Base-by-base conservation (phyloP, 805 yeast species). In the Cyberlindnera samutprakarnensis region DNA sequence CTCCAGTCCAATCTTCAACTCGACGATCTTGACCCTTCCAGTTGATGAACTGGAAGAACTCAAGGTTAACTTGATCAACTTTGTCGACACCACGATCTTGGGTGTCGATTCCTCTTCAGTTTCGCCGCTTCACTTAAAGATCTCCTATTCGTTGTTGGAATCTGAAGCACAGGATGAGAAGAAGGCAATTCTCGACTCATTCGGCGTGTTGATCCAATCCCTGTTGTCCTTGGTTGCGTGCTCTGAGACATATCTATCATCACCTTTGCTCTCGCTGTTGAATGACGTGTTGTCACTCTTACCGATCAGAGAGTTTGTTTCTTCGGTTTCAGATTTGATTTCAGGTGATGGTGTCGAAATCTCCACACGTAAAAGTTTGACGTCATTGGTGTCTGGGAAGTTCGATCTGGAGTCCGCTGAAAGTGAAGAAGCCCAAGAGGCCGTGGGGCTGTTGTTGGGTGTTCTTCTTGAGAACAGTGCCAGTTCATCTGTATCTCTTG, bases 301-400 rank as follows among this genome's bases (percentile, higher is more conserved):
- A 32, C 96, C 97, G 19, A 70, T 87, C 41, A 68, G 68, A 39
- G 70, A 75, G 42, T 88, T 84, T 53, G 78, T 80, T 18, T 62
- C 66, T 13, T 73, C 94, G 2, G 68, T 82, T 16, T 59, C 68
- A 18, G 60, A 64, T 7, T 49, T 76, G 30, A 36, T 57, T 27
- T 37, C 38, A 7, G 44, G 41, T 18, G 44, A 38, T 14, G 37
- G 44, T 11, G 42, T 73, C 10, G 59, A 62, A 4, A 51, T 64
- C 32, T 70, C 66, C 32, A 66, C 80, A 28, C 75, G 76, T 37
- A 70, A 70, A 43, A 79, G 76, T 44, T 63, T 81, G 35, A 75
- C 84, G 10, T 49, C 68, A 19, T 69, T 86, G 27, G 66, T 85
- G 3, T 70, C 78, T 14, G 60, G 67, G 18, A 85, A 84, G 52